Base-by-base conservation (phyloP, 768 basidiomycete genomes). In the Phylloporus scabripes region DNA sequence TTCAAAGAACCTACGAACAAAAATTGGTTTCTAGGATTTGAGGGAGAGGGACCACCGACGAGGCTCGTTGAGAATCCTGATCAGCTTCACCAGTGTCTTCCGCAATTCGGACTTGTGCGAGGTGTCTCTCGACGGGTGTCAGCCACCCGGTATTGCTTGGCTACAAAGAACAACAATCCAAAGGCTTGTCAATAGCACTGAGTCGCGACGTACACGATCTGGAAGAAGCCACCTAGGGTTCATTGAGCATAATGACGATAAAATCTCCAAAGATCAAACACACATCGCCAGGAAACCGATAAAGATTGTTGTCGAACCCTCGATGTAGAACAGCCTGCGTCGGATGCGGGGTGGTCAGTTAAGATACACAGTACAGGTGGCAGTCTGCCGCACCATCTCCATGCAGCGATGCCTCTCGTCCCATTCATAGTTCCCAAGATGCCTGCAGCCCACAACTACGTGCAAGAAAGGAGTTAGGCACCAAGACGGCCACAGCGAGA, bases 31-130 rank as follows among this genome's bases (percentile, higher is more conserved):
- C 7, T 1, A 11, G 24, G 6, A 31, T 11, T 7, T 31, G 24
- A 14, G 14, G 5, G 20, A 31, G n/a, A 14, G 7, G 28, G 18
- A 20, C 10, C 18, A 24, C 42, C 12, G 11, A 83, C 83, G 82
- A 79, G 44, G 80, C 82, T 26, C 73, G 65, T 0, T 60, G 60
- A 18, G 74, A 75, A 53, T 85, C 83, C 55, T 74, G 63, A 54
- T 85, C 83, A 0, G 82, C 82, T 66, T 83, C 82, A 2, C 82
- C 81, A 5, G 78, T 79, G 58, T 85, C 82, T 57, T 85, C 83
- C 0, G 82, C 78, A 12, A 85, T 75, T 15, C 83, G 79, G 17
- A 75, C 76, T 61, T 82, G 82, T 6, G 83, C 83, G 15, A 85
- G 70, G 20, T 72, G 74, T 15, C 72, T 70, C 50, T 84, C 76